phyloP scores from a whole-genome alignment of 2,329 filamentous ascomycete species.

The Trichoderma atrobrunneum region DNA sequence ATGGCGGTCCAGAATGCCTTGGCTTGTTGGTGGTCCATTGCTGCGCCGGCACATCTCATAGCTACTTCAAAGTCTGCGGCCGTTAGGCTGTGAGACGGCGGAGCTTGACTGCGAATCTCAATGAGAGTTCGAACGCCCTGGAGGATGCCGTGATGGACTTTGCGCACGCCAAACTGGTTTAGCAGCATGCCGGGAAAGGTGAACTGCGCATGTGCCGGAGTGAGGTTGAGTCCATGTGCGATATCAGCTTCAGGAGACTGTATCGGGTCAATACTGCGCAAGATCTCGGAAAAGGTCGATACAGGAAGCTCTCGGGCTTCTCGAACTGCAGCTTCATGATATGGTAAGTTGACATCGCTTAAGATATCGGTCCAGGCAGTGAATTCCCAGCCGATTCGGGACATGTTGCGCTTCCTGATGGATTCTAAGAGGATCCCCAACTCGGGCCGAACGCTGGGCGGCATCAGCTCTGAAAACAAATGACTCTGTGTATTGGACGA shows the following conservation, averaged over 20 bases:
- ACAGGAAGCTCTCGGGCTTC: slow-evolving; percentile 45
- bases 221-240: slow-evolving; percentile 39
- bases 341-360: slow-evolving; percentile 21
- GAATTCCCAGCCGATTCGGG: slow-evolving; percentile 28
- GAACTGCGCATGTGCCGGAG: slow-evolving; percentile 39
- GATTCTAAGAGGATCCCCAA: slow-evolving; percentile 31
- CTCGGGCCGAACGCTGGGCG: slow-evolving; percentile 19
- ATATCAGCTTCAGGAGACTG: slow-evolving; percentile 49
- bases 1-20: slow-evolving; percentile 39
- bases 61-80: slow-evolving; percentile 44
- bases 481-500: slow-evolving; percentile 7
- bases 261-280: slow-evolving; percentile 61
- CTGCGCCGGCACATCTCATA: slow-evolving; percentile 48
- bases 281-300: slow-evolving; percentile 59
- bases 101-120: slow-evolving; percentile 29
- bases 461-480: slow-evolving; percentile 18
- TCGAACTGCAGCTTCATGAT: slow-evolving; percentile 27
- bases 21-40: slow-evolving; percentile 36
- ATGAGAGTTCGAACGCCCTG: slow-evolving; percentile 35
- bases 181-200: slow-evolving; percentile 38
- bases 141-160: slow-evolving; percentile 39
- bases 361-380: slow-evolving; percentile 30
- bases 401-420: slow-evolving; percentile 31
- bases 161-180: slow-evolving; percentile 46
- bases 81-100: slow-evolving; percentile 29